Evolutionary conservation across 192 early-diverging fungal genomes (phyloP), one percentile per base, ranked within the genome.

Genomic region (Mortierella claussenii): DNA sequence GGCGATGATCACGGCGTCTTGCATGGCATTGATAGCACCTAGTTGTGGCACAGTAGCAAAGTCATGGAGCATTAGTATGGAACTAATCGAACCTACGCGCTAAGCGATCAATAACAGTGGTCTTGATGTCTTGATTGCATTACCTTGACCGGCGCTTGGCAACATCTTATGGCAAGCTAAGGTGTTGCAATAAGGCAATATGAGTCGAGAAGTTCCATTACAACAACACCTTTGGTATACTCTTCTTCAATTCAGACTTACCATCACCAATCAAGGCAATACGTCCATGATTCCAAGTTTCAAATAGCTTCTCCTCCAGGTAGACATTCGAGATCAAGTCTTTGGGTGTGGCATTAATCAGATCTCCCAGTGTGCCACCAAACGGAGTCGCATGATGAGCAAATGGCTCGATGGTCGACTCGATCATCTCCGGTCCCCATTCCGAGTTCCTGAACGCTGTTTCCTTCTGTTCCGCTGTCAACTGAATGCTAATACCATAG

Each of bases 81-180:
- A 3, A 18, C 12, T 42, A 17, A 21, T 49, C 17, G 17, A 49
- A 32, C 33, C 37, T 23, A 34, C 37, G 5, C 0, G 13, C 7
- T 1, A 34, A 49, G 3, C 31, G 21, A 27, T 15, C 13, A 23
- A 24, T 27, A 34, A 33, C 20, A 13, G 7, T 9, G 31, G 9
- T 12, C 6, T 49, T n/a, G n/a, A n/a, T n/a, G n/a, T n/a, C n/a
- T n/a, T n/a, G n/a, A n/a, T n/a, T n/a, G n/a, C n/a, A n/a, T n/a
- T 65, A 53, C 59, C 69, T 71, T 69, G 67, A 18, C 67, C 67
- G 0, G 57, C 67, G 27, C 67, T 69, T 34, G 67, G 69, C 9
- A 63, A 20, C 53, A 63, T 44, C 34, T 57, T 49, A 20, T 45
- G 32, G 26, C 58, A 49, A 34, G 46, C 23, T 34, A 33, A 6